Percentiles rank a stretch among this genome's conserved stretches.
These are phyloP conservation scores for Ajuga reptans DNA, from an alignment of 305 asterid genomes.

Conservation along the genomic window DNA sequence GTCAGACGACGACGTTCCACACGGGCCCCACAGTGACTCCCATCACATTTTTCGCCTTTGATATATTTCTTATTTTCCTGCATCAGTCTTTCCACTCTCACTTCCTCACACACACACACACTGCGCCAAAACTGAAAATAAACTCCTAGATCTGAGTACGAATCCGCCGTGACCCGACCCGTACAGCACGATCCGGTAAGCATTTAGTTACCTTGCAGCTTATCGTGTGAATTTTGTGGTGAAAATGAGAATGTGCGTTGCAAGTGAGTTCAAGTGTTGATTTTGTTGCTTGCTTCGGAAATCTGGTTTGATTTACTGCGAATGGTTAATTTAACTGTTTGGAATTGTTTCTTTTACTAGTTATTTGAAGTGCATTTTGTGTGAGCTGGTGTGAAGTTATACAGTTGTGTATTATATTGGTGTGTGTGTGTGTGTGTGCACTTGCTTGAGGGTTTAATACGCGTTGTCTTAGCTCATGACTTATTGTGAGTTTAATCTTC, in stretches of 20 bases:
- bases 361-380: background rate
- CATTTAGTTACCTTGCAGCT: slow-evolving; percentile 9
- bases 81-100: slow-evolving; percentile 21
- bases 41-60: background rate
- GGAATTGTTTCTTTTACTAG: background rate
- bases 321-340: background rate
- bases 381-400: slow-evolving; percentile 3
- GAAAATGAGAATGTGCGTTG: slow-evolving; percentile 5
- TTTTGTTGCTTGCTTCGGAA: background rate
- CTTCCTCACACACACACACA: slow-evolving; percentile 19
- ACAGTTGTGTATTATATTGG: slow-evolving; percentile 3
- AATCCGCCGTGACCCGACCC: slow-evolving; percentile 15
- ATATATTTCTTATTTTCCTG: background rate
- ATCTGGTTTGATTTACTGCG: background rate
- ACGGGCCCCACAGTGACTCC: background rate
- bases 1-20: slow-evolving; percentile 15
- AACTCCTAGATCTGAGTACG: slow-evolving; percentile 30
- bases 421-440: slow-evolving; percentile 2
- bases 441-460: background rate
- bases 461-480: background rate
- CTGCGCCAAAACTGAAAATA: slow-evolving; percentile 7
- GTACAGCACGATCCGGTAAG: slow-evolving; percentile 21
- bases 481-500: background rate
- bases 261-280: background rate
- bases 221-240: background rate